Evolutionary conservation across 495 filamentous ascomycete species (phyloP).

Genomic region (Penicillium steckii): DNA sequence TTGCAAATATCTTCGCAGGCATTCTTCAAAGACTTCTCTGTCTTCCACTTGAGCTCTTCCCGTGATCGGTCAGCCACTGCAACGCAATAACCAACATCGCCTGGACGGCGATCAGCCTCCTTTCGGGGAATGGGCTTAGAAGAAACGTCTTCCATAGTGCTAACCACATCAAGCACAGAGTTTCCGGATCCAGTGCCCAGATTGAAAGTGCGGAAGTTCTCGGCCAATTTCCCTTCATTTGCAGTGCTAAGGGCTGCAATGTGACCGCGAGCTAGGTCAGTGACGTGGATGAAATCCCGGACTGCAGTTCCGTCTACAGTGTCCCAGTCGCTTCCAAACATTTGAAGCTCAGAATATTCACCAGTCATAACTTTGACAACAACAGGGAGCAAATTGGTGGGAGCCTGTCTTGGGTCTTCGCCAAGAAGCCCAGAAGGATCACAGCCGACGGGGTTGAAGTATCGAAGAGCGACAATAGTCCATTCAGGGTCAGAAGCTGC

Average conservation of each 20-base stretch:
- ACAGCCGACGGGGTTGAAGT: slow-evolving; percentile 69
- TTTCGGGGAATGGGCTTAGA: slow-evolving; percentile 47
- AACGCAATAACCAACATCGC: slow-evolving; percentile 79
- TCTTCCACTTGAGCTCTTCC: slow-evolving; percentile 86
- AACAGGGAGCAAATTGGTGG: slow-evolving; percentile 64
- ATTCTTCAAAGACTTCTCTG: slow-evolving; percentile 75
- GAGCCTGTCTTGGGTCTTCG: slow-evolving; percentile 60
- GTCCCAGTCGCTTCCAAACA: slow-evolving; percentile 65
- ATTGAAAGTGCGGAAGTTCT: slow-evolving; percentile 54
- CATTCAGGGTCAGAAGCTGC: slow-evolving; percentile 57
- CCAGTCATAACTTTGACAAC: slow-evolving; percentile 60
- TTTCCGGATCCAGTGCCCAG: slow-evolving; percentile 52
- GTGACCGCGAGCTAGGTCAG: slow-evolving; percentile 67
- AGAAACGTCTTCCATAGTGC: slow-evolving; percentile 44
- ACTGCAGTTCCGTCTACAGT: slow-evolving; percentile 61
- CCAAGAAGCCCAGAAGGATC: slow-evolving; percentile 63
- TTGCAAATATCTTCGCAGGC: slow-evolving; percentile 84
- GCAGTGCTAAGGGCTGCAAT: slow-evolving; percentile 53
- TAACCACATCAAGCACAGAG: slow-evolving; percentile 52
- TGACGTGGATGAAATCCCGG: slow-evolving; percentile 59
- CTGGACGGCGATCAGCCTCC: slow-evolving; percentile 70
- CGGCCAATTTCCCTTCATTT: slow-evolving; percentile 33
- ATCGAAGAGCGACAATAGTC: slow-evolving; percentile 61
- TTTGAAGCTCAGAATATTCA: slow-evolving; percentile 47
- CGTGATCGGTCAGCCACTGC: slow-evolving; percentile 79